Evolutionary conservation across 768 basidiomycete species (phyloP), one percentile per base, ranked within the genome.

Genomic region (Chalciporus pseudorubinellus): DNA sequence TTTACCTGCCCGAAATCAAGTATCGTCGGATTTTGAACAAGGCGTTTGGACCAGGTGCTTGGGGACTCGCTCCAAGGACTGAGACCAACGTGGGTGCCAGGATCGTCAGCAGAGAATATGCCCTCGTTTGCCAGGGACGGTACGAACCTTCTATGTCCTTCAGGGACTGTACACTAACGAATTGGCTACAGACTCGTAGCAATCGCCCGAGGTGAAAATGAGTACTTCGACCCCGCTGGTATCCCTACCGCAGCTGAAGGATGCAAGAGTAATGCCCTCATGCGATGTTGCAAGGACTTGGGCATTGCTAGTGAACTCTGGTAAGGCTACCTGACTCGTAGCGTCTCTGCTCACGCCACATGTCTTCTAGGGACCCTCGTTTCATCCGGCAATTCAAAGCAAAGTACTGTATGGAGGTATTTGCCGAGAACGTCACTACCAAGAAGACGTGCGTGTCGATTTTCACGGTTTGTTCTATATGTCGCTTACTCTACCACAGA

Each of bases 1-100:
- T 97, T 11, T 98, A 98, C 70, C 83, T 98, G 7, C 95, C 95
- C 18, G 95, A 98, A 70, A 98, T 98, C 62, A 95, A 97, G 66
- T 98, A 98, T 63, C 81, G 95, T 16, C 82, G 95, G 20, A 84
- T 92, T 29, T 71, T 98, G 42, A 98, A 98, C 74, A 84, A 79
- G 59, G 93, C 95, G 0, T 98, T 98, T 61, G 94, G 95, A 11
- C 95, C 95, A 18, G 95, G 95, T 7, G 94, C 87, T 6, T 98
- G 95, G 95, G 95, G 95, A 11, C 80, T 98, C 40, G 95, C 95
- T 12, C 95, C 95, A 2, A 80, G 95, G 13, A 85, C 89, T 40
- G 92, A 95, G 70, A 94, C 92, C 6, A 89, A 93, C 59, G 90
- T 98, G 9, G 83, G 88, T 0, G 86, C 89, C 2, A 89, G 82